Conservation (phyloP, 495 filamentous ascomycete genomes). For the Hypomontagnella monticulosa region DNA sequence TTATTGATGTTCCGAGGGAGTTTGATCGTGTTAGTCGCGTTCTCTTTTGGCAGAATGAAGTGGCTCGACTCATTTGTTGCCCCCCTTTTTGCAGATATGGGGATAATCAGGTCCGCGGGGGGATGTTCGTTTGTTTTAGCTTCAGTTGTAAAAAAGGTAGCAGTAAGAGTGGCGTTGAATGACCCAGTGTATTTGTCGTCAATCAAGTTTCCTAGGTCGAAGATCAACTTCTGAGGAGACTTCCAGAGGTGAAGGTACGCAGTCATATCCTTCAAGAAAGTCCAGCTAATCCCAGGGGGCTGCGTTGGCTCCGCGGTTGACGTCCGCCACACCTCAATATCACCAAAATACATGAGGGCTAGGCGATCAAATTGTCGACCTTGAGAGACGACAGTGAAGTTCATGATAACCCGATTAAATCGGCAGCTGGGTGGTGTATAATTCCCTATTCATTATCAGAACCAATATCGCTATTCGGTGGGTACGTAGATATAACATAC, state of each 20-base stretch:
- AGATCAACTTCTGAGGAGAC: slow-evolving; percentile 75
- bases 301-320: slow-evolving; percentile 84
- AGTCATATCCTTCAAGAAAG: slow-evolving; percentile 86
- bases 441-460: slow-evolving; percentile 67
- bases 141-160: slow-evolving; percentile 70
- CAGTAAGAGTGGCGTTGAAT: slow-evolving; percentile 81
- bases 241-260: slow-evolving; percentile 77
- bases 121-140: slow-evolving; percentile 50
- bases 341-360: slow-evolving; percentile 80
- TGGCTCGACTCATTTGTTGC: slow-evolving; percentile 65
- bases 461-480: background rate
- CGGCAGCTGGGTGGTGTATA: slow-evolving; percentile 77
- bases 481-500: slow-evolving; percentile 54
- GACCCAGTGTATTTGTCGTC: slow-evolving; percentile 79
- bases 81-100: slow-evolving; percentile 72
- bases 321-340: slow-evolving; percentile 84
- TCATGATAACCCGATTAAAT: slow-evolving; percentile 86
- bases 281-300: slow-evolving; percentile 72
- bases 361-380: slow-evolving; percentile 84
- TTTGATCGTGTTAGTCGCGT: slow-evolving; percentile 66
- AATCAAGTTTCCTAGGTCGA: slow-evolving; percentile 83
- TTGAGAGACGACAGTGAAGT: slow-evolving; percentile 78
- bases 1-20: slow-evolving; percentile 71
- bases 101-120: slow-evolving; percentile 74
- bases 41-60: slow-evolving; percentile 72